Base-by-base conservation (phyloP, 2,329 filamentous ascomycete species). In the Alternaria arbusti region DNA sequence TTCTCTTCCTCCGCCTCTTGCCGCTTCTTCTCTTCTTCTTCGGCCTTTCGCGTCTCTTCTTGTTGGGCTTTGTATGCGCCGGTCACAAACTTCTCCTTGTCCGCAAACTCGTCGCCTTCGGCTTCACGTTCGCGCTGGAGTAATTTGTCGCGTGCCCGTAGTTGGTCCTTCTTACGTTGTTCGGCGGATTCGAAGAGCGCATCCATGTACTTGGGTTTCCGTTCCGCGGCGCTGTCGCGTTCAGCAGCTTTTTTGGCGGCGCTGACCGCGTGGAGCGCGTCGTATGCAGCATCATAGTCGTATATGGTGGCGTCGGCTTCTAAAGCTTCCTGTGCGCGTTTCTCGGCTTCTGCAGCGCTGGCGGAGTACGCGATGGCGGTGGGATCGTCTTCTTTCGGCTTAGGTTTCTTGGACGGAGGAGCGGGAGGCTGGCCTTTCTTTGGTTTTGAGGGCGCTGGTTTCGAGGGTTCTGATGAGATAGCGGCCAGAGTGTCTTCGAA, bases 11-110 rank as follows among this genome's bases (percentile, higher is more conserved):
- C 87, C 40, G 84, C 86, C 71, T 90, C 91, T 71, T 92, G 90
- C 61, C 85, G 83, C 62, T 79, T 81, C 74, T 84, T 86, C 80
- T 96, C 92, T 74, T 93, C 91, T 67, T 89, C 90, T 74, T 94
- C 91, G 9, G 92, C 74, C 58, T 85, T 83, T 69, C 85, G 83
- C 68, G 92, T 89, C 78, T 94, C 92, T 76, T 91, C 91, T 74
- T 94, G 91, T 75, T 95, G 92, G 74, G 86, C 86, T 82, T 91
- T 93, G 78, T 96, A 96, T 36, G 92, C 92, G 61, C 89, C 90
- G 0, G 92, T 96, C 32, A 96, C 93, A 70, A 96, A 96, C 79
- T 90, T 92, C 76, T 96, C 93, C 82, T 94, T 96, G 72, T 90
- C 92, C 0, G 87, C 90, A 72, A 89, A 96, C 74, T 91, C 90